Evolutionary conservation across 768 basidiomycete species (phyloP), one percentile per base, ranked within the genome.

Genomic region (Boletus vinaceobasis): DNA sequence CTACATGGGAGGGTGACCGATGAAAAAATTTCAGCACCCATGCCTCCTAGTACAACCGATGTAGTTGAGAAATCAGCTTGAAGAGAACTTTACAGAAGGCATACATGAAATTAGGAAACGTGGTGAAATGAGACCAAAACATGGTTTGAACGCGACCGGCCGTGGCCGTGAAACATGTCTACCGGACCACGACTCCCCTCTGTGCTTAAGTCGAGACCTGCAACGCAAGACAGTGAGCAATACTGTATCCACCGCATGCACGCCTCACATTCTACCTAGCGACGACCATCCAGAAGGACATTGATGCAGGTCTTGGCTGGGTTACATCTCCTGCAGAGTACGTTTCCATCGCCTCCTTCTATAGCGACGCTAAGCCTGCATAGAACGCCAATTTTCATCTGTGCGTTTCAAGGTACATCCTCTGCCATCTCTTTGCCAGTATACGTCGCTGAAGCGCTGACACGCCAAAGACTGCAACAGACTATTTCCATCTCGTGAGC

Each of bases 361-460:
- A 32, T 29, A 37, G 39, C 47, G 17, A 58, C 40, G 29, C 56
- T 62, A 11, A 56, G 19, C 29, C 32, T 48, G 45, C 46, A 23
- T 54, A 91, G 90, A 58, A 90, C 88, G 2, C 83, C 88, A 1
- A 87, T 92, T n/a, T 89, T 82, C 66, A 90, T 92, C 52, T 92
- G 90, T 61, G 85, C 77, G 4, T 73, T 87, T 35, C 70, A 79
- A 61, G 78, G 86, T 85, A 68, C 32, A 13, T 43, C 45, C 42
- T 45, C 39, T 52, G 31, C 21, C 47, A 23, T 33, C 26, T 6
- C 3, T 35, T 26, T 32, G 33, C 13, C 7, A 33, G 3, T 15
- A 23, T 42, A 31, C 5, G 36, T 36, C 27, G n/a, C 51, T 53
- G 55, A 62, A 37, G 35, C 42, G 4, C 43, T 53, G 55, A 62